Evolutionary conservation across 805 yeast species (phyloP).

Genomic region (Starmerella vaccinii): DNA sequence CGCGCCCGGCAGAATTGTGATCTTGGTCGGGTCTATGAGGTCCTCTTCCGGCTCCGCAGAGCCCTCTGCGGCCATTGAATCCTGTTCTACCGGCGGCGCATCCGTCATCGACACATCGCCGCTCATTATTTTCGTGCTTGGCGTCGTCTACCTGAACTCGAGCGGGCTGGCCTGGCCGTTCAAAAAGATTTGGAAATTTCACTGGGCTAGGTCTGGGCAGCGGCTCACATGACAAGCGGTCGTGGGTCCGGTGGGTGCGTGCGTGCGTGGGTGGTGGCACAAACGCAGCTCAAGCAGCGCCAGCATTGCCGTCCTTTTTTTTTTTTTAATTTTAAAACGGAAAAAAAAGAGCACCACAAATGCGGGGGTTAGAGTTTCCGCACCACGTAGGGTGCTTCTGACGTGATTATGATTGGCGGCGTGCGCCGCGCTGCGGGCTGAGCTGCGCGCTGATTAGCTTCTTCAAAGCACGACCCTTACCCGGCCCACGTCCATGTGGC

Average conservation of each 20-base stretch:
- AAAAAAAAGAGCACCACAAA: no score
- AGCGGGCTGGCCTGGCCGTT: background rate
- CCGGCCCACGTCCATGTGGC: constrained; percentile 1
- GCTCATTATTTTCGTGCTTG: background rate
- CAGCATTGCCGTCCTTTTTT: no score
- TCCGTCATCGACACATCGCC: constrained; percentile 21
- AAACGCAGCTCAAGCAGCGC: no score
- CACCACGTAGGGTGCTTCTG: no score
- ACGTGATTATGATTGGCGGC: no score
- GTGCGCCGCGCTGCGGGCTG: no score
- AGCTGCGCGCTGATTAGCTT: no score
- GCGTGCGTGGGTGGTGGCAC: no score
- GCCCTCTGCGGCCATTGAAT: background rate
- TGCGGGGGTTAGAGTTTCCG: no score
- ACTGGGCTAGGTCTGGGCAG: background rate
- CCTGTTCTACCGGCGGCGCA: constrained; percentile 3
- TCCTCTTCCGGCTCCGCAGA: constrained; percentile 1
- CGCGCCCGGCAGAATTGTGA: constrained; percentile 43
- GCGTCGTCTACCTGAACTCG: background rate
- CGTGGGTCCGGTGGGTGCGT: no score
- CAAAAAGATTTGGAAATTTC: constrained; percentile 6
- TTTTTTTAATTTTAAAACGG: no score
- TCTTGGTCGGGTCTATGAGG: constrained; percentile 19
- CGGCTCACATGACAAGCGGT: background rate
- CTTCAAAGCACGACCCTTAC: background rate